Conservation (phyloP, 2,329 filamentous ascomycete species). For the Hymenoscyphus repandus region DNA sequence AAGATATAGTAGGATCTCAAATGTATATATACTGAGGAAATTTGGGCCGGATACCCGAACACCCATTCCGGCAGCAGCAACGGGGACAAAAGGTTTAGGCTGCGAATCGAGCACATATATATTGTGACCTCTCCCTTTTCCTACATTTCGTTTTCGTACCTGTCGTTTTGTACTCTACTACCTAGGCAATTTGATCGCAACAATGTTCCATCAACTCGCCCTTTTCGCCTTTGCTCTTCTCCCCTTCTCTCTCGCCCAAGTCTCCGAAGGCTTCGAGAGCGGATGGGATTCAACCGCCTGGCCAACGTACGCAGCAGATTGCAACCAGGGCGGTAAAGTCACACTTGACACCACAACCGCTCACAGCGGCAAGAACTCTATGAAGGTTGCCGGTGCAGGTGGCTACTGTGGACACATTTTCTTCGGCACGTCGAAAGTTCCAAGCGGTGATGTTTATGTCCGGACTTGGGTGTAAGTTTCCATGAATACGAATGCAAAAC, state of each 20-base stretch:
- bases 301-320: constrained; percentile 55
- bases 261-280: constrained; percentile 51
- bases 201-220: constrained; percentile 40
- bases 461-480: constrained; percentile 48
- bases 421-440: constrained; percentile 52
- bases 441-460: constrained; percentile 53
- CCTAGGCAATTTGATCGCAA: constrained; percentile 15
- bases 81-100: constrained; percentile 17
- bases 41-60: constrained; percentile 22
- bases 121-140: not conserved
- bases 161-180: constrained; percentile 5
- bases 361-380: constrained; percentile 51
- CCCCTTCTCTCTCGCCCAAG: constrained; percentile 45
- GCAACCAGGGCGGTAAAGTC: constrained; percentile 51
- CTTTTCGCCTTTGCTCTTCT: constrained; percentile 41
- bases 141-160: constrained; percentile 9
- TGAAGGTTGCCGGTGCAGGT: constrained; percentile 46
- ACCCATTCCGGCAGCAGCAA: constrained; percentile 14
- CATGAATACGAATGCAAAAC: too few species aligned
- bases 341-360: constrained; percentile 51
- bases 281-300: constrained; percentile 53
- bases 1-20: too few species aligned
- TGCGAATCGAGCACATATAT: constrained; percentile 28
- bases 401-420: constrained; percentile 57
- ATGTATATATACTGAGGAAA: constrained; percentile 22